Base-by-base conservation (phyloP, 2,329 filamentous ascomycete species). In the Diplocarpon mali region DNA sequence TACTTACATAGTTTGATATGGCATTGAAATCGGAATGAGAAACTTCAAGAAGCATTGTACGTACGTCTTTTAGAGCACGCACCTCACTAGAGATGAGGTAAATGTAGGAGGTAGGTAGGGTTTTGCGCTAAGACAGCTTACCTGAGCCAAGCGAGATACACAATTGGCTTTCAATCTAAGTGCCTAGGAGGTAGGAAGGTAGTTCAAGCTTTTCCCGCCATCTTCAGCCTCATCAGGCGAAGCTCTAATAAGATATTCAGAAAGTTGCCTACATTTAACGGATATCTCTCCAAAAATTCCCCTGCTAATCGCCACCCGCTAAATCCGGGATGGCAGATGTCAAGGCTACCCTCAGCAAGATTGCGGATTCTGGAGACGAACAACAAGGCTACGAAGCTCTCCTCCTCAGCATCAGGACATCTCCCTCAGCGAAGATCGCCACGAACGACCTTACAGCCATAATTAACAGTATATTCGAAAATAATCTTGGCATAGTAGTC, bases 311-410 rank as follows among this genome's bases (percentile, higher is more conserved):
- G 8, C 29, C 8, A 30, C 8, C 8, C 13, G 10, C 30, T 14
- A 9, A 10, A 12, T 14, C 10, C 30, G 3, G 10, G 10, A 62
- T 62, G 60, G 57, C 53, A 53, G 66, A 69, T 53, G 63, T 74
- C 41, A 58, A 59, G 49, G 60, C 67, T 55, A 68, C 67, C 51
- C 64, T 76, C 41, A 60, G 67, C 49, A 58, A 62, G 34, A 64
- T 65, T 47, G 62, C 67, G 51, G 53, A 62, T 1, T 56, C 60
- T 13, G 44, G 60, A 39, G 69, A 72, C 42, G 69, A 68, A 48
- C 62, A 61, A n/a, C 59, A 66, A 50, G 62, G 64, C 47, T 75
- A 71, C 61, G 67, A 70, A 47, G 48, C 62, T 43, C 62, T 76
- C 39, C 65, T 76, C 51, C 52, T 60, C 46, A 63, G 67, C 50